Conservation (phyloP, 331 rosid species). For the Malus hybrid region DNA sequence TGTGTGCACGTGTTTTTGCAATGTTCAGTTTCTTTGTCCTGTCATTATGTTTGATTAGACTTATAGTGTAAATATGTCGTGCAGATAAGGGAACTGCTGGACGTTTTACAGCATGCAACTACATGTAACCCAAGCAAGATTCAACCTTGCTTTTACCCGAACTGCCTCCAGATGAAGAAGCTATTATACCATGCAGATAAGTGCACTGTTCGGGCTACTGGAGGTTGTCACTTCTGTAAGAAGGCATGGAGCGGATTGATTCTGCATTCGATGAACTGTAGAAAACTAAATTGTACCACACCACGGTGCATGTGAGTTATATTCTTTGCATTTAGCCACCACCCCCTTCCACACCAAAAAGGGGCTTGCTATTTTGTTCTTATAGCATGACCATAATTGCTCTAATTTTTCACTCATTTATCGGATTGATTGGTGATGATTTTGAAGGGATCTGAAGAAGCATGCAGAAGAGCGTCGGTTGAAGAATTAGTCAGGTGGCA, state of each 20-base stretch:
- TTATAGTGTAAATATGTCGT: not conserved
- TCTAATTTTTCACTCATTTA: not conserved
- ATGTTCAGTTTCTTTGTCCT: not conserved
- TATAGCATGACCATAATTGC: not conserved
- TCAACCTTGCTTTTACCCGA: slow-evolving; percentile 26
- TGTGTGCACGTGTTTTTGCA: not conserved
- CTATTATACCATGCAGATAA: slow-evolving; percentile 30
- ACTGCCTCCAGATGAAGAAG: slow-evolving; percentile 31
- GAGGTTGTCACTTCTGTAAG: slow-evolving; percentile 34
- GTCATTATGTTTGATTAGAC: not conserved
- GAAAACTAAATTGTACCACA: slow-evolving; percentile 22
- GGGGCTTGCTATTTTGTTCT: not conserved
- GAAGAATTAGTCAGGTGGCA: not conserved
- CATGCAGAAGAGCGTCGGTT: slow-evolving; percentile 15
- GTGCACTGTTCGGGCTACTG: slow-evolving; percentile 16
- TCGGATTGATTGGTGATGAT: not conserved
- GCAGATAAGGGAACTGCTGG: slow-evolving; percentile 18
- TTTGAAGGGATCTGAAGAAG: slow-evolving; percentile 31
- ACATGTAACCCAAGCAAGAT: slow-evolving; percentile 9
- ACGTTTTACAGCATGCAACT: slow-evolving; percentile 26
- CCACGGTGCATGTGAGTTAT: slow-evolving; percentile 32
- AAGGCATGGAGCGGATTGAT: slow-evolving; percentile 17
- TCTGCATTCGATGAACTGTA: slow-evolving; percentile 25
- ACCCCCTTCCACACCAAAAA: not conserved
- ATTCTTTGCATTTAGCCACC: not conserved